Conservation (phyloP, 768 basidiomycete genomes). For the Trametes meyenii region DNA sequence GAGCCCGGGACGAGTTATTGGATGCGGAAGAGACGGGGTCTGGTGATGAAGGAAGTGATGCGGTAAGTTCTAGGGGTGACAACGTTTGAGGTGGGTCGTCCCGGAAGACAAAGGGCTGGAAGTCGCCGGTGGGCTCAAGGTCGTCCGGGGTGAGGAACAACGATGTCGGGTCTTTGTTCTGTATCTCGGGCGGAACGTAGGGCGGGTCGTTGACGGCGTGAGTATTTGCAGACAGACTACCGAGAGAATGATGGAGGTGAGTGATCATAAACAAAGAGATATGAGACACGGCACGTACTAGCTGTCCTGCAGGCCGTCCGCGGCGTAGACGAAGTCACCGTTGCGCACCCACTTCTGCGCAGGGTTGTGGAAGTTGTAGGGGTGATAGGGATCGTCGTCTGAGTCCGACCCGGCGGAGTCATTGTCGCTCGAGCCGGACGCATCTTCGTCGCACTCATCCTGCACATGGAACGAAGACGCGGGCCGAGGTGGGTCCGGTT, state of each 20-base stretch:
- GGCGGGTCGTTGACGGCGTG: slow-evolving; percentile 12
- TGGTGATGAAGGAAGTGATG: slow-evolving; percentile 3
- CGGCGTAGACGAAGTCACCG: slow-evolving; percentile 19
- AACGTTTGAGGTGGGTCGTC: slow-evolving; percentile 2
- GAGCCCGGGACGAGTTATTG: background rate
- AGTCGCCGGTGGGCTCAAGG: background rate
- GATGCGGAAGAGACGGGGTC: background rate
- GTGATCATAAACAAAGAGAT: background rate
- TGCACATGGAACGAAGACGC: background rate
- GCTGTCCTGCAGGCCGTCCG: slow-evolving; percentile 12
- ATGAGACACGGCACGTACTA: slow-evolving; percentile 1
- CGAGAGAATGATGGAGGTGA: slow-evolving; percentile 4
- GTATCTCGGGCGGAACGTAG: slow-evolving; percentile 7
- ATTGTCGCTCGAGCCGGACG: slow-evolving; percentile 7
- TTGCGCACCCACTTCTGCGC: slow-evolving; percentile 10
- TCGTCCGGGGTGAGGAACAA: slow-evolving; percentile 4
- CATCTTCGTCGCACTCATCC: slow-evolving; percentile 3
- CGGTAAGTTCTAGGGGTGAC: slow-evolving; percentile 12
- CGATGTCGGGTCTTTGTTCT: background rate
- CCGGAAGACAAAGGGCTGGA: slow-evolving; percentile 12
- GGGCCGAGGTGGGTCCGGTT: background rate
- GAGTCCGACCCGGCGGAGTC: slow-evolving; percentile 14
- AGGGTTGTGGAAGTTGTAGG: slow-evolving; percentile 19
- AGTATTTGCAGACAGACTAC: background rate
- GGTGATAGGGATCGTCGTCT: slow-evolving; percentile 17